Evolutionary conservation across 257 asterid genomes (phyloP).

Genomic region (Oldenlandia corymbosa): DNA sequence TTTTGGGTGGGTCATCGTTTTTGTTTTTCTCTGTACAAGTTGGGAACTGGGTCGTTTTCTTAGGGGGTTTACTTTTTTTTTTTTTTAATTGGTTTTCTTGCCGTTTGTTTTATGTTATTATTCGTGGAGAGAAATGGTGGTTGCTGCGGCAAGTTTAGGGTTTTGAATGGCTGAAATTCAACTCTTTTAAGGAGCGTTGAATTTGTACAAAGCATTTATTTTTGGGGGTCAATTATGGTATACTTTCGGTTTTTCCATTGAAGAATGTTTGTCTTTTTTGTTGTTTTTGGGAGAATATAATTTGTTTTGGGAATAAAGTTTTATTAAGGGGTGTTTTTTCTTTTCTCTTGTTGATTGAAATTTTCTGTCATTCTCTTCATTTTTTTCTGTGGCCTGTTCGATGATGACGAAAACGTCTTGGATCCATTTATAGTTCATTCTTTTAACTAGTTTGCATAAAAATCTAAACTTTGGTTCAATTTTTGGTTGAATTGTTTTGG

Average conservation of each 20-base stretch:
- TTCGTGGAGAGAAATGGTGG: constrained; percentile 19
- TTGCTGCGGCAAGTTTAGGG: constrained; percentile 32
- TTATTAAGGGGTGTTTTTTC: background rate
- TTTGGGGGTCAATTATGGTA: constrained; percentile 19
- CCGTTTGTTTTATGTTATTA: constrained; percentile 11
- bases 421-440: constrained; percentile 11
- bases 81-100: constrained; percentile 8
- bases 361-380: background rate
- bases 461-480: background rate
- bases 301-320: constrained; percentile 8
- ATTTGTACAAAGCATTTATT: background rate
- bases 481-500: constrained; percentile 6
- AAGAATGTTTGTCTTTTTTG: constrained; percentile 10
- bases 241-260: constrained; percentile 18
- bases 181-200: constrained; percentile 15
- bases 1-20: constrained; percentile 19
- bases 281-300: constrained; percentile 2
- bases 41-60: constrained; percentile 35
- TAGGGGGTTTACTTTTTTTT: constrained; percentile 25
- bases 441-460: background rate
- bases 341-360: constrained; percentile 9
- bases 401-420: constrained; percentile 27
- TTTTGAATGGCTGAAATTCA: constrained; percentile 40
- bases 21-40: constrained; percentile 14
- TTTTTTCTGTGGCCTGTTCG: constrained; percentile 7